Percentiles rank a stretch among this genome's conserved stretches.
phyloP scores from a whole-genome alignment of 1,139 yeast genomes.

The Geotrichum candidum region DNA sequence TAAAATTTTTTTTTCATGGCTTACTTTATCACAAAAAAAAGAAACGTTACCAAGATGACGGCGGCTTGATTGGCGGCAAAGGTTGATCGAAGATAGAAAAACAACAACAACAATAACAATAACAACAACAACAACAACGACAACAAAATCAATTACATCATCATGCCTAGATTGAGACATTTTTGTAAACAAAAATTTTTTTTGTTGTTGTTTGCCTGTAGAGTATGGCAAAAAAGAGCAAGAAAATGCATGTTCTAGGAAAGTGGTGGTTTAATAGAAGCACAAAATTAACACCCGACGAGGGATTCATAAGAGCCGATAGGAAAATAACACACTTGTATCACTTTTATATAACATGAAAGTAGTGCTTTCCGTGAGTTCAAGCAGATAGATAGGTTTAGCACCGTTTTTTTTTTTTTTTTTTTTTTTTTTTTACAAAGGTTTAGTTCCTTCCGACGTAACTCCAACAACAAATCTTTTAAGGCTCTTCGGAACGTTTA shows the following conservation, averaged over 20 bases:
- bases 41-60: not conserved
- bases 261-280: not conserved
- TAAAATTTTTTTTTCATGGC: not conserved
- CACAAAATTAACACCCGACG: not conserved
- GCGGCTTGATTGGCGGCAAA: not conserved
- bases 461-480: too few species aligned
- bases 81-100: not conserved
- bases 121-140: not conserved
- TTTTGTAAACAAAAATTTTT: not conserved
- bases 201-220: not conserved
- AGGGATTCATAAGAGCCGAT: too few species aligned
- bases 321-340: too few species aligned
- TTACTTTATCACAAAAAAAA: not conserved
- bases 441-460: too few species aligned
- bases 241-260: not conserved
- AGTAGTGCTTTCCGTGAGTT: too few species aligned
- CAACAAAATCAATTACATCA: not conserved
- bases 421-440: too few species aligned
- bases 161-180: not conserved
- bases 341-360: too few species aligned
- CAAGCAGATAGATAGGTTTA: not conserved
- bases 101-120: too few species aligned
- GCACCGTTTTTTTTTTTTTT: not conserved
- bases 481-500: not conserved
- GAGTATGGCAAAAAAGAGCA: not conserved